Evolutionary conservation across 148 eudicot genomes (phyloP), one percentile per base, ranked within the genome.

Genomic region (Camellia lanceoleosa): DNA sequence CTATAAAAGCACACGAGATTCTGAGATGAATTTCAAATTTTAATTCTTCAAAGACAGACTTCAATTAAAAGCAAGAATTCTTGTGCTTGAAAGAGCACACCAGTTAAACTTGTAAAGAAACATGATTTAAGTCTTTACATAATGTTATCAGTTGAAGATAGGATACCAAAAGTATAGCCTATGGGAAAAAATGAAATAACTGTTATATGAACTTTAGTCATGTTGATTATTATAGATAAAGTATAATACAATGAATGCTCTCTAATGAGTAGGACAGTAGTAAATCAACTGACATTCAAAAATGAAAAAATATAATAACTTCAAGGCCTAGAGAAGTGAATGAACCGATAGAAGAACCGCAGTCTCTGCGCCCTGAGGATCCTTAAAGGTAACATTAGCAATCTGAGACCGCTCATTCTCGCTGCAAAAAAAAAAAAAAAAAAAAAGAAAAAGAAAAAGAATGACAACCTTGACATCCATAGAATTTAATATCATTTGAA

Each of bases 331-430:
- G 73, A 70, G 56, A 80, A 72, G 69, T 44, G 49, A 9, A 86
- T 76, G 81, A 89, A 95, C 98, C 86, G 98, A 89, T 71, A 95
- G 97, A 83, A 95, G 97, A 83, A 93, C 96, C 7, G 98, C 98
- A 80, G 96, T 95, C 83, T 93, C 97, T 77, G 98, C 98, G 20
- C 96, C 96, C 82, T 90, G 92, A 61, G 91, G 51, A 74, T 91
- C 96, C 87, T 91, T 91, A 78, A 95, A 95, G 71, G 94, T 95
- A 83, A 95, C 97, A 84, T 88, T 89, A 75, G 97, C 97, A 80
- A 81, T 87, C 84, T 93, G 98, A 85, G 97, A 90, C 6, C 94
- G 86, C 86, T 93, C 96, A 83, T 80, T 89, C 79, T 89, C 97
- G 83, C 98, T 95, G 79, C 46, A 79, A 60, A 67, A 78, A 64